These are phyloP conservation scores for Halophytophthora polymorphica DNA, from an alignment of 352 stramenopile species.

Conservation along the genomic window DNA sequence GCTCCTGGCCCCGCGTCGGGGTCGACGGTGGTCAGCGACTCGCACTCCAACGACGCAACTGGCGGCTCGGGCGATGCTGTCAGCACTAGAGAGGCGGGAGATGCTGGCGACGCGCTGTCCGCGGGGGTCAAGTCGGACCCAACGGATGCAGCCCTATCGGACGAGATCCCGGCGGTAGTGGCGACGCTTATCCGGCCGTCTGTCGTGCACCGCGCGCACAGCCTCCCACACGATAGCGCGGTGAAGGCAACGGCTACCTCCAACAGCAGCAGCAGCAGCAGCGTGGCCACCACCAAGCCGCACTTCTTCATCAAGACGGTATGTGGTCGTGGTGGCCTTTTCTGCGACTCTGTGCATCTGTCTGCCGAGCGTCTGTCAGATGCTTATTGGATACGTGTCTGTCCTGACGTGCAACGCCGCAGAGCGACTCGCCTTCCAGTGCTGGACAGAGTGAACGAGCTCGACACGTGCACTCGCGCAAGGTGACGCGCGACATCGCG, in stretches of 20 bases:
- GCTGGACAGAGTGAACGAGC: conserved; percentile 42
- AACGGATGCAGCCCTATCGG: background rate
- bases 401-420: background rate
- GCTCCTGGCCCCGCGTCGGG: background rate
- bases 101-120: background rate
- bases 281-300: background rate
- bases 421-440: conserved; percentile 48
- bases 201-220: conserved; percentile 1
- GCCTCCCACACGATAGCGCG: background rate
- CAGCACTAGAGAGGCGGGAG: too few species aligned
- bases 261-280: too few species aligned
- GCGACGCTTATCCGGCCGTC: conserved; percentile 1
- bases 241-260: background rate
- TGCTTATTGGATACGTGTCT: conserved; percentile 1
- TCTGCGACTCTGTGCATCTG: background rate
- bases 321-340: background rate
- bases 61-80: too few species aligned
- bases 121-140: background rate
- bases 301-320: conserved; percentile 40
- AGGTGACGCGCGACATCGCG: conserved; percentile 83
- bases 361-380: background rate
- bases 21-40: too few species aligned
- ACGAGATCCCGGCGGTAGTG: background rate
- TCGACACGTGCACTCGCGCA: conserved; percentile 57
- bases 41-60: too few species aligned